Evolutionary conservation across 176 grass and related monocot species (phyloP).

Genomic region (Hordeum marinum): DNA sequence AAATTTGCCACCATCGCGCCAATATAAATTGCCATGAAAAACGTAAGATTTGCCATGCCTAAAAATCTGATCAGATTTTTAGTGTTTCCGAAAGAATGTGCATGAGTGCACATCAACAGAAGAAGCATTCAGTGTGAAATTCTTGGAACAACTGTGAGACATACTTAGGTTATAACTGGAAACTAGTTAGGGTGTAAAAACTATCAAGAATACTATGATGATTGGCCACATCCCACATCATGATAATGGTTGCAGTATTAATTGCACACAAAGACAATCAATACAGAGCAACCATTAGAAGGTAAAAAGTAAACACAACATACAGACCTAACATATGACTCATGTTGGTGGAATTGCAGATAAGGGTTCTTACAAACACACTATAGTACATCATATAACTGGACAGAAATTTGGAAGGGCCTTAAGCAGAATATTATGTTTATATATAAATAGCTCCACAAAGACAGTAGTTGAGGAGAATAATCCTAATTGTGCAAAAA

Average conservation of each 20-base stretch:
- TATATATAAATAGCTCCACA: constrained; percentile 1
- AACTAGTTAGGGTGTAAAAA: background rate
- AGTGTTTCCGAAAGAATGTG: background rate
- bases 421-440: background rate
- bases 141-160: background rate
- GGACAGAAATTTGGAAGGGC: background rate
- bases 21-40: no score
- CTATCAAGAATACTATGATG: background rate
- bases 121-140: background rate
- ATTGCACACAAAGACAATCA: constrained; percentile 6
- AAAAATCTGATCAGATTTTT: no score
- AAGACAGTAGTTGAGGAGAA: background rate
- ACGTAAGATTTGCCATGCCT: no score
- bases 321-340: background rate
- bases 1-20: no score
- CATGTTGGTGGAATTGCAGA: background rate
- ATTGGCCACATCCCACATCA: background rate
- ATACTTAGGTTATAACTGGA: constrained; percentile 11
- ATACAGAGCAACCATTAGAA: constrained; percentile 7
- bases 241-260: background rate
- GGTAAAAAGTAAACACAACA: background rate
- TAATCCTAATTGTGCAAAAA: background rate
- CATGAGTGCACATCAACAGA: background rate
- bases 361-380: constrained; percentile 8
- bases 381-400: background rate